A percentile compares a stretch with the other conserved stretches of the same genome.
Evolutionary conservation across 73 alveolate genomes (phyloP).

Genomic region (Blepharisma stoltei): DNA sequence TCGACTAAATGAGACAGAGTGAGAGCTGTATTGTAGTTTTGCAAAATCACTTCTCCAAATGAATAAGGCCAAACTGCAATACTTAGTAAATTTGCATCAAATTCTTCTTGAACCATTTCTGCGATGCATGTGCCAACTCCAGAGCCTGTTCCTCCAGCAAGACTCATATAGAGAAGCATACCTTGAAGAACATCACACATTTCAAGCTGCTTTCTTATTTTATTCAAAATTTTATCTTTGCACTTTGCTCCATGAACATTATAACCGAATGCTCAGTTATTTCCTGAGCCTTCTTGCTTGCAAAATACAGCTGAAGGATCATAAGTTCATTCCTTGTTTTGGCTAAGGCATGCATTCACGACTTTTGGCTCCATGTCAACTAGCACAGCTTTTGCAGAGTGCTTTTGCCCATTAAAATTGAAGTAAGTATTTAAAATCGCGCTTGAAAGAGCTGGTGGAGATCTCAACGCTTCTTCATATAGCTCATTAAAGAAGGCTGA

Average conservation of each 20-base stretch:
- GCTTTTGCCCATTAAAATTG: slow-evolving; percentile 14
- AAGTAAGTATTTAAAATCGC: slow-evolving; percentile 18
- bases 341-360: slow-evolving; percentile 58
- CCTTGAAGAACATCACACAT: slow-evolving; percentile 53
- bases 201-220: slow-evolving; percentile 50
- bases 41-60: slow-evolving; percentile 71
- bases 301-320: slow-evolving; percentile 24
- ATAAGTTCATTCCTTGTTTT: slow-evolving; percentile 46
- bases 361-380: slow-evolving; percentile 83
- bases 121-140: slow-evolving; percentile 70
- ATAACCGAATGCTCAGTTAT: slow-evolving; percentile 78
- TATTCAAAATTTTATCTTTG: slow-evolving; percentile 55
- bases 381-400: slow-evolving; percentile 57
- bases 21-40: slow-evolving; percentile 67
- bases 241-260: slow-evolving; percentile 60
- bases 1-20: slow-evolving; percentile 40
- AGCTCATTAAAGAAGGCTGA: slow-evolving; percentile 81
- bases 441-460: slow-evolving; percentile 28
- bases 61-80: slow-evolving; percentile 73
- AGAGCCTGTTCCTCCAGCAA: slow-evolving; percentile 81
- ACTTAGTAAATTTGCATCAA: slow-evolving; percentile 59
- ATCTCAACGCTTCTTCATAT: slow-evolving; percentile 51
- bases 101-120: slow-evolving; percentile 56
- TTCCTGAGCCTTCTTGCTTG: slow-evolving; percentile 71
- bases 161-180: slow-evolving; percentile 44